Percentiles rank a stretch among this genome's conserved stretches.
These are phyloP conservation scores for Moesziomyces parantarcticus DNA, from an alignment of 1,284 basidiomycete genomes.

Conservation along the genomic window DNA sequence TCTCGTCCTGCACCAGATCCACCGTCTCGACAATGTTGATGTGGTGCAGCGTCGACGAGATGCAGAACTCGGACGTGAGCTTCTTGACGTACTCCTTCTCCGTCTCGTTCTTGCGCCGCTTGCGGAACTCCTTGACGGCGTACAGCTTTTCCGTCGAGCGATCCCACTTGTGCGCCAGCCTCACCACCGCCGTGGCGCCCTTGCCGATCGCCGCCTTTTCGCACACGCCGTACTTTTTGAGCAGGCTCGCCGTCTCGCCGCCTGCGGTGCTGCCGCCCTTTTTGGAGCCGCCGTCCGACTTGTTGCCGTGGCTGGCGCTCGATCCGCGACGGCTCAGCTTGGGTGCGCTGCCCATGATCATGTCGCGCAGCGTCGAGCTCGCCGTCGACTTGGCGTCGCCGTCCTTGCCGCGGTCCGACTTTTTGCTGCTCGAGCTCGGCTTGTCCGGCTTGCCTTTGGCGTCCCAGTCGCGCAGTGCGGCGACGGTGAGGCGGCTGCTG, in stretches of 20 bases:
- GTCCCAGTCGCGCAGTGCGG: constrained; percentile 64
- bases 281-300: constrained; percentile 56
- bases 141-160: constrained; percentile 96
- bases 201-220: constrained; percentile 97
- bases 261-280: constrained; percentile 52
- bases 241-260: constrained; percentile 62
- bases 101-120: constrained; percentile 95
- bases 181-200: constrained; percentile 94
- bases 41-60: constrained; percentile 95
- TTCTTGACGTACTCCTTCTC: constrained; percentile 99
- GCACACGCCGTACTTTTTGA: constrained; percentile 95
- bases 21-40: constrained; percentile 98
- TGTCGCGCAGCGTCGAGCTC: constrained; percentile 63
- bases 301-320: constrained; percentile 53
- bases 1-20: constrained; percentile 96
- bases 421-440: constrained; percentile 44
- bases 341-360: constrained; percentile 65
- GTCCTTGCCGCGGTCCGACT: constrained; percentile 49
- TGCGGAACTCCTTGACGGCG: constrained; percentile 99
- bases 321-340: constrained; percentile 63
- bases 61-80: constrained; percentile 98
- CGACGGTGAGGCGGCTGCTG: constrained; percentile 57
- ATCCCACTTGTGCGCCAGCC: constrained; percentile 98
- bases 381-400: constrained; percentile 61
- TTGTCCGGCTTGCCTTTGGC: constrained; percentile 48